Conservation (phyloP, 2,329 filamentous ascomycete genomes). For the Trichoderma lentiforme region DNA sequence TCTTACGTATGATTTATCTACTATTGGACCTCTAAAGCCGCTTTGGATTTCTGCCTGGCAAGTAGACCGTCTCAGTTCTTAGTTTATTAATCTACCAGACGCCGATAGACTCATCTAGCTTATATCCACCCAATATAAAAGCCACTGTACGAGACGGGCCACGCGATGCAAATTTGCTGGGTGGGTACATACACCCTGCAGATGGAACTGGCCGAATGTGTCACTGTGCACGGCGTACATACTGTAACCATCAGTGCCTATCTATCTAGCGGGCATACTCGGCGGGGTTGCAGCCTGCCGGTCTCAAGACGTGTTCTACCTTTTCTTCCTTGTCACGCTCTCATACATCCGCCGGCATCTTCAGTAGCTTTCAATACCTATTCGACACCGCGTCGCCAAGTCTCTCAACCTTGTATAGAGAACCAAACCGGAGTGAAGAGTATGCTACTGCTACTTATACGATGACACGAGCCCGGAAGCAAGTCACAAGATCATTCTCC, state of each 20-base stretch:
- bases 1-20: background rate
- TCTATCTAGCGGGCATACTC: background rate
- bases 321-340: background rate
- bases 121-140: background rate
- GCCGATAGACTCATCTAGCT: background rate
- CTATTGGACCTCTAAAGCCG: background rate
- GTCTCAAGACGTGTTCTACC: background rate
- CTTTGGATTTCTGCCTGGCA: background rate
- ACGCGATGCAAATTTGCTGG: background rate
- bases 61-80: background rate
- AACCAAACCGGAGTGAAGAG: background rate
- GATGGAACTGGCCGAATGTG: background rate
- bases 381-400: background rate
- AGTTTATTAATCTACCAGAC: background rate
- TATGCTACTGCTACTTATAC: background rate
- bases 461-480: constrained; percentile 5
- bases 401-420: background rate
- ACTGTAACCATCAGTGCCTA: background rate
- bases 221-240: background rate
- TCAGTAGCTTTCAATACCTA: background rate
- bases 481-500: constrained; percentile 8
- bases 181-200: background rate
- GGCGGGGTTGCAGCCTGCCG: background rate
- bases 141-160: background rate
- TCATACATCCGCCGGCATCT: background rate